These are phyloP conservation scores for Fennellomyces sp. DNA, from an alignment of 371 early-diverging fungal genomes.

Conservation along the genomic window DNA sequence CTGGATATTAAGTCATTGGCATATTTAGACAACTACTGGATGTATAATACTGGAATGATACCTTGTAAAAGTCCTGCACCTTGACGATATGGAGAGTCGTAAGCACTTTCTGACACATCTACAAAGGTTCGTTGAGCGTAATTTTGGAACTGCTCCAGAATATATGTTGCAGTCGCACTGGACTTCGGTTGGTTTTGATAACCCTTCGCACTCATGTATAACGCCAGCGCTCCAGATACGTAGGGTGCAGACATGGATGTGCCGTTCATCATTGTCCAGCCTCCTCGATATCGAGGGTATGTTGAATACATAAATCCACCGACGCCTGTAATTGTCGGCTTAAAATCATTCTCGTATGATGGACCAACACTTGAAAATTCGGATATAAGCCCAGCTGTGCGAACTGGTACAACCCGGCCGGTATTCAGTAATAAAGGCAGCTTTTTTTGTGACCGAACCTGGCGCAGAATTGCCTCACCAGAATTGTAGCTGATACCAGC, in stretches of 20 bases:
- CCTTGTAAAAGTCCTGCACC: conserved; percentile 74
- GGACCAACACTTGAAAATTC: conserved; percentile 49
- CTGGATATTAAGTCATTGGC: background rate
- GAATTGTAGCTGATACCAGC: conserved; percentile 36
- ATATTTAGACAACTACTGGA: background rate
- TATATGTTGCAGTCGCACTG: too few species aligned
- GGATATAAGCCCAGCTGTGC: conserved; percentile 15
- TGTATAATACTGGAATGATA: too few species aligned
- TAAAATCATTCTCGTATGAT: conserved; percentile 43
- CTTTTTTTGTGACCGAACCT: background rate
- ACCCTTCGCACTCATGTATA: conserved; percentile 42
- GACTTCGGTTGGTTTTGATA: too few species aligned
- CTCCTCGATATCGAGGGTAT: conserved; percentile 29
- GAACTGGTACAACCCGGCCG: background rate
- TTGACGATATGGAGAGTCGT: conserved; percentile 42
- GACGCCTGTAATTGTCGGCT: conserved; percentile 64
- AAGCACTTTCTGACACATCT: conserved; percentile 41
- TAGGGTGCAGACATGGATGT: conserved; percentile 67
- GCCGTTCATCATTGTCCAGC: conserved; percentile 65
- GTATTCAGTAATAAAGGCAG: background rate
- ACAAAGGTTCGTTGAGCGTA: conserved; percentile 33
- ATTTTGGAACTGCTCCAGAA: conserved; percentile 43
- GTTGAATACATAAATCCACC: conserved; percentile 77
- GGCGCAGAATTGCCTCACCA: conserved; percentile 6
- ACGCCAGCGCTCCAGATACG: conserved; percentile 64